Evolutionary conservation across 495 filamentous ascomycete species (phyloP), one percentile per base, ranked within the genome.

Genomic region (Stereocaulon alpinum): DNA sequence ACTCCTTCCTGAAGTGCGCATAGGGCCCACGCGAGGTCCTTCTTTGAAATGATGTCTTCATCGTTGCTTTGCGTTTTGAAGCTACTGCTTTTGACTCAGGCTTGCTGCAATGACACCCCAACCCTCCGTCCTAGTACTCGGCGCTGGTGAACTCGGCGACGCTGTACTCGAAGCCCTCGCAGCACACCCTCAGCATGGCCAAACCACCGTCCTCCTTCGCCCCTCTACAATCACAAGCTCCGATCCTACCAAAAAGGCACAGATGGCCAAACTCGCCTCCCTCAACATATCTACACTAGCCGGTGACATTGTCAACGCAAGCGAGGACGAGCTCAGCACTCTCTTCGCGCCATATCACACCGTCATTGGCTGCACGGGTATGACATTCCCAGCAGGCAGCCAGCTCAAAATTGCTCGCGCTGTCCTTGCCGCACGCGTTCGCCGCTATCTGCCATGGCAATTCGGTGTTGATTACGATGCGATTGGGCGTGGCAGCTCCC

Each of bases 391-490:
- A 0, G 48, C 71, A 0, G 82, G 80, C 0, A 78, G 73, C 3
- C 76, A 83, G 64, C 29, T 72, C 0, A 81, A 80, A 51, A 57
- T 83, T 30, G 70, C 78, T 0, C 62, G 62, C 3, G 82, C 82
- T 0, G 78, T 75, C 0, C 68, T 86, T 4, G 58, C 61, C 11
- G 80, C 80, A 0, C 66, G 69, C 1, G 68, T 75, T 0, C 49
- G 58, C 15, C 64, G 76, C 9, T 85, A 77, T 61, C 67, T 85
- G 15, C 82, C 83, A 2, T 85, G 83, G 83, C 83, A 88, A 67
- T 85, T 82, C 67, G 83, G 83, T 10, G 74, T 84, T 2, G 81
- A 86, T 63, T 86, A 86, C 64, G 79, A 82, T 58, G 68, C 70
- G 34, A 79, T 86, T 40, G 82, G 82, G 1, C 64, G 70, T 0